These are phyloP conservation scores for Trichoderma polysporum DNA, from an alignment of 2,329 filamentous ascomycete genomes.

Conservation along the genomic window DNA sequence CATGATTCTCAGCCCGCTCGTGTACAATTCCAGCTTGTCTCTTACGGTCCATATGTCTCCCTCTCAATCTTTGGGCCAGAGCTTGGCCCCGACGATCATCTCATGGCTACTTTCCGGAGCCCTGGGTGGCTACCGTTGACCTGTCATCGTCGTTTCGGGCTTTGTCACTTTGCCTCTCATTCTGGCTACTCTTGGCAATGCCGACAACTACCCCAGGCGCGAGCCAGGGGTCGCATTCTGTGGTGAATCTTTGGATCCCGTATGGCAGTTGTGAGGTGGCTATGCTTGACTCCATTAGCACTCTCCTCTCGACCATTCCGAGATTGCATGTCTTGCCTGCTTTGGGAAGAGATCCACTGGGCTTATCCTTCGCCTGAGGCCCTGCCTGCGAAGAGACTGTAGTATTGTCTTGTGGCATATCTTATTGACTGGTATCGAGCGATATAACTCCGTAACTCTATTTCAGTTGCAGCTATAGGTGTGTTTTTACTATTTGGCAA, in stretches of 20 bases:
- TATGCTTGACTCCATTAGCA: constrained; percentile 1
- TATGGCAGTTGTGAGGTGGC: constrained; percentile 7
- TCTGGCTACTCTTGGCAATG: constrained; percentile 5
- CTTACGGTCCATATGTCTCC: background rate
- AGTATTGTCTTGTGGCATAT: background rate
- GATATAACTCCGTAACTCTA: background rate
- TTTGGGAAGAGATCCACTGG: background rate
- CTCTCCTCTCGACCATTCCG: background rate
- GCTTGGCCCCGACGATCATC: background rate
- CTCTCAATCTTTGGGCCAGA: background rate
- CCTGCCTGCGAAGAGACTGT: background rate
- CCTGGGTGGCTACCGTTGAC: constrained; percentile 19
- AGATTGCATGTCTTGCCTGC: constrained; percentile 2
- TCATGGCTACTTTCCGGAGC: constrained; percentile 2
- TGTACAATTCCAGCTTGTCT: background rate
- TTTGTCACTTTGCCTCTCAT: background rate
- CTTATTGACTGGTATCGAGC: background rate
- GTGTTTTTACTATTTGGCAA: background rate
- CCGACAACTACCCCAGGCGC: constrained; percentile 8
- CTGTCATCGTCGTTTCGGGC: background rate
- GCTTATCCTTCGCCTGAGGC: background rate
- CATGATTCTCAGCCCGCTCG: background rate
- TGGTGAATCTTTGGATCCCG: constrained; percentile 15
- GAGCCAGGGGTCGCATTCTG: constrained; percentile 12
- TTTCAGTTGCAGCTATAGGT: background rate